Evolutionary conservation across 2,329 filamentous ascomycete species (phyloP), one percentile per base, ranked within the genome.

Genomic region (Cryphonectria parasitica): DNA sequence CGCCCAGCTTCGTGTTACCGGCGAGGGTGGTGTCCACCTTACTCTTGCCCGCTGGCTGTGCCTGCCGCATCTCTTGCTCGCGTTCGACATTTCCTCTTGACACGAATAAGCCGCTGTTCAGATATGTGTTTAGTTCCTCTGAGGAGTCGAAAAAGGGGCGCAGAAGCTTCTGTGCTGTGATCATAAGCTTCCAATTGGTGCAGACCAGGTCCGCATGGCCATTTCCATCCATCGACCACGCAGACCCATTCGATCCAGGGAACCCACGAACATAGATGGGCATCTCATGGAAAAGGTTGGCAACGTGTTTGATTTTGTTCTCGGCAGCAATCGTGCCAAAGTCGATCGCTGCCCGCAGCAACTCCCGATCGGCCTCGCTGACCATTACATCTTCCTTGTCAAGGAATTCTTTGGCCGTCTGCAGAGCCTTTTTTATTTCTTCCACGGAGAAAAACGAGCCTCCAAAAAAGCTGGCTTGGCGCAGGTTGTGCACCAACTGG

Each of bases 381-480:
- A 94, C 90, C 0, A 80, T 81, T 0, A 92, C 85, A 15, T 85
- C 84, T 39, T 88, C 85, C 68, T 91, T 89, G 1, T 81, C 78
- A 17, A 97, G 77, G 75, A 97, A 97, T 49, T 84, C 84, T 66
- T 87, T 83, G 0, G 91, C 91, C 45, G 89, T 90, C 39, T 91
- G 85, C 0, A 96, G 79, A 0, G 92, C 88, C 39, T 84, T 88
- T 2, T 79, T 73, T 3, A 97, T 87, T 69, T 94, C 89, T 0
- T 84, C 81, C 0, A 83, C 79, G 0, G 89, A 88, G 75, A 92
- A 94, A 64, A 94, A 95, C 0, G 91, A 91, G 81, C 93, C 95
- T 15, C 89, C 90, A 79, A 95, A 97, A 77, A 97, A 97, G 64
- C 92, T 93, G 8, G 93, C 91, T 77, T 96, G 92, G 25, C 93